Evolutionary conservation across 2,329 filamentous ascomycete species (phyloP), one percentile per base, ranked within the genome.

Genomic region (Escovopsis weberi): DNA sequence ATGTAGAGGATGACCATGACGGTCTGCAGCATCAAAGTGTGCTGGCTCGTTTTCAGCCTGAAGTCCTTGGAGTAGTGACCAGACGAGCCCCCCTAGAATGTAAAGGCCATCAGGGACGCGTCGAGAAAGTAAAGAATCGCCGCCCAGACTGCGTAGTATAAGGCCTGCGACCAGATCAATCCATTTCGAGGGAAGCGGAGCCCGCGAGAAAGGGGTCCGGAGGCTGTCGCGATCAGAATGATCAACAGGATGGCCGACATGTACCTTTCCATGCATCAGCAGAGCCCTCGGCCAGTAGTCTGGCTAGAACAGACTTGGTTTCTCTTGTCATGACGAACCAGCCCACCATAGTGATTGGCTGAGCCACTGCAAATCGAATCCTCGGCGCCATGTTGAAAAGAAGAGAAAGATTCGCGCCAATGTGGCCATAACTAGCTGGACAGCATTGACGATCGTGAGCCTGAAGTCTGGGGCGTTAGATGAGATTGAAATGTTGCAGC

Each of bases 21-120:
- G 2, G 86, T 94, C 61, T 94, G 87, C 26, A 94, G 63, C 68
- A 94, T 94, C 19, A 95, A 66, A 0, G 86, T 94, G 7, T 88
- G 74, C 59, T 94, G 87, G 47, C 81, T 82, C 42, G 80, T 75
- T 0, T 82, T 87, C 28, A 94, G 68, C 51, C 72, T 67, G 51
- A 94, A 94, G 53, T 86, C 80, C 51, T 84, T 81, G 9, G 72
- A 72, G 53, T 94, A 94, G 51, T 85, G 81, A 2, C 68, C 67
- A 0, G 55, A 53, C 15, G 77, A 74, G 39, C 15, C 15, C 8
- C 86, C 86, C 43, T 79, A 70, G 63, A 89, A 85, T 26, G 89
- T 94, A 43, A 85, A 61, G 50, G 82, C 73, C 60, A 94, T 78
- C 33, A 93, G 69, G 38, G 82, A 75, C 0, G 83, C 81, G 42